These are phyloP conservation scores for Saccharomyces hybrid DNA, from an alignment of 1,139 yeast genomes.

Conservation along the genomic window DNA sequence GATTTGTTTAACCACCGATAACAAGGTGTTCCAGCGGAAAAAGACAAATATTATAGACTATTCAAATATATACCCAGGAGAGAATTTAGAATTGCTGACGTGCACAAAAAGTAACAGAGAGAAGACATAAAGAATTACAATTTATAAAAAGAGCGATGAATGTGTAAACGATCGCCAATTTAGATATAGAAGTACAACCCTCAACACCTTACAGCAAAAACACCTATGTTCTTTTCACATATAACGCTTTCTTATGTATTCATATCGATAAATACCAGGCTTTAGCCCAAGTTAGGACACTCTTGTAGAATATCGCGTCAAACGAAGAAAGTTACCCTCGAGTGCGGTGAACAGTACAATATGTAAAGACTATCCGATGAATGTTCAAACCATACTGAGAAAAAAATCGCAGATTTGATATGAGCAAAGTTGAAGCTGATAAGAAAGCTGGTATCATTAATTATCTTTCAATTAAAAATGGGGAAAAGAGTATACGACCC, in stretches of 20 bases:
- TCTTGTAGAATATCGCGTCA: background rate
- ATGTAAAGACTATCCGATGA: background rate
- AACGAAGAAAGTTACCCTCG: background rate
- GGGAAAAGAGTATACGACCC: constrained; percentile 31
- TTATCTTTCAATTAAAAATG: constrained; percentile 11
- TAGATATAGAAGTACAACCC: background rate
- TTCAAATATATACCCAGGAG: background rate
- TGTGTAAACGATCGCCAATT: background rate
- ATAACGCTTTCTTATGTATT: background rate
- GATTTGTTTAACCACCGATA: background rate
- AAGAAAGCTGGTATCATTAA: background rate
- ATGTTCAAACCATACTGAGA: background rate
- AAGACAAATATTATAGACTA: background rate
- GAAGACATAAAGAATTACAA: background rate
- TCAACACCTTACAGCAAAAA: background rate
- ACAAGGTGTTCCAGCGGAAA: background rate
- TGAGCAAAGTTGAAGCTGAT: background rate
- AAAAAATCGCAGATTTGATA: background rate
- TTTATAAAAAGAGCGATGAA: background rate
- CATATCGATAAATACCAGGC: background rate
- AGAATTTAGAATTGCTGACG: background rate
- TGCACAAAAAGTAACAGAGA: background rate
- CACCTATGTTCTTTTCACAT: background rate
- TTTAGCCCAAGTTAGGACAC: background rate
- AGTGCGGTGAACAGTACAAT: background rate